Conservation (phyloP, 2,329 filamentous ascomycete species). For the Fusarium sp. region DNA sequence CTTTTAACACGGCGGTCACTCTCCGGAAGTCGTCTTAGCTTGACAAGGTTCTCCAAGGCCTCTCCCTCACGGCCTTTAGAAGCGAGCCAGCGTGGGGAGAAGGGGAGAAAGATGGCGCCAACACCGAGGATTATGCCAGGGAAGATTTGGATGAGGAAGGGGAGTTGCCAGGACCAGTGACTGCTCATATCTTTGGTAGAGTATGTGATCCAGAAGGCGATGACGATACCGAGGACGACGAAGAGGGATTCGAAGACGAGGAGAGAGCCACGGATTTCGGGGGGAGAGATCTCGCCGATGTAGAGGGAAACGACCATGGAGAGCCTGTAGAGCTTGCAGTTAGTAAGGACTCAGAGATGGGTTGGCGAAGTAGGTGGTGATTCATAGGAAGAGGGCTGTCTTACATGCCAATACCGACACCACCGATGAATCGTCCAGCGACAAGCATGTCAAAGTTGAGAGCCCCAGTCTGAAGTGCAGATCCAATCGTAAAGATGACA, state of each 20-base stretch:
- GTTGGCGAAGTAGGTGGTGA: too few species aligned
- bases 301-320: not conserved
- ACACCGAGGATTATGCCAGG: not conserved
- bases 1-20: conserved; percentile 31
- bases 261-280: not conserved
- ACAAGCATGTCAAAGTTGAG: not conserved
- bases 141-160: conserved; percentile 16
- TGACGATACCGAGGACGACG: conserved; percentile 33
- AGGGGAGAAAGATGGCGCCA: conserved; percentile 2
- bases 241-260: conserved; percentile 2
- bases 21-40: conserved; percentile 30
- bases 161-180: conserved; percentile 10
- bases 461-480: not conserved
- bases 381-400: too few species aligned
- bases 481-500: not conserved
- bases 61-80: conserved; percentile 10
- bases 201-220: conserved; percentile 44
- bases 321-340: too few species aligned
- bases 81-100: conserved; percentile 12
- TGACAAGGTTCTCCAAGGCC: conserved; percentile 9
- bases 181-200: conserved; percentile 34
- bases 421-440: not conserved
- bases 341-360: too few species aligned
- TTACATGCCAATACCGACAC: not conserved
- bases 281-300: not conserved